Conservation (phyloP, 805 yeast species). For the Candida montana region DNA sequence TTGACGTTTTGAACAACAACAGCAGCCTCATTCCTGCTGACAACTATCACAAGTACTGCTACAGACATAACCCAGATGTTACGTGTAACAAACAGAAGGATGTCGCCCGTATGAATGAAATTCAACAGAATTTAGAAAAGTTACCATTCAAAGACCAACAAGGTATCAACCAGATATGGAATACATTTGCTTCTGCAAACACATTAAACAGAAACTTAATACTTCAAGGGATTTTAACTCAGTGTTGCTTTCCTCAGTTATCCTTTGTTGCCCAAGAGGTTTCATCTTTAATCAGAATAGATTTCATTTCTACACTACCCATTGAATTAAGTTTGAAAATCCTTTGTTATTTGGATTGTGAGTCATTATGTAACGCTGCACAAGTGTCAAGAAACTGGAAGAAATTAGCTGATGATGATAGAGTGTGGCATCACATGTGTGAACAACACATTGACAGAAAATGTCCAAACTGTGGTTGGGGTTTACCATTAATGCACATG, state of each 20-base stretch:
- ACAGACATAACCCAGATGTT: constrained; percentile 88
- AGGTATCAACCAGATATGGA: constrained; percentile 79
- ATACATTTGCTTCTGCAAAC: constrained; percentile 72
- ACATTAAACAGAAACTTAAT: constrained; percentile 66
- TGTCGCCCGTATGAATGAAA: constrained; percentile 53
- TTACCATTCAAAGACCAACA: constrained; percentile 69
- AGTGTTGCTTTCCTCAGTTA: constrained; percentile 92
- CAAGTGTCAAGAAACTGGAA: constrained; percentile 89
- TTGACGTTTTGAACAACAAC: constrained; percentile 5
- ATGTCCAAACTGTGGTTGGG: constrained; percentile 99
- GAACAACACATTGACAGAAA: constrained; percentile 97
- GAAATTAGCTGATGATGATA: constrained; percentile 85
- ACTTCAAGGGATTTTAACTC: constrained; percentile 75
- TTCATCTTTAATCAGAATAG: constrained; percentile 74
- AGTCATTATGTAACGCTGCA: constrained; percentile 89
- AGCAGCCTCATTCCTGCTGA: constrained; percentile 29
- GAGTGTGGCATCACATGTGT: constrained; percentile 98
- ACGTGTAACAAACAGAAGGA: constrained; percentile 68
- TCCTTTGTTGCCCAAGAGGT: constrained; percentile 82
- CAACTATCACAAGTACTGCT: constrained; percentile 69
- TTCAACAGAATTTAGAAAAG: constrained; percentile 52
- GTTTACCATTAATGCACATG: constrained; percentile 90
- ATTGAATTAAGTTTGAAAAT: constrained; percentile 80
- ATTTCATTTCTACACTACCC: constrained; percentile 81
- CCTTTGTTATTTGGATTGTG: constrained; percentile 85